phyloP scores from a whole-genome alignment of 495 filamentous ascomycete genomes.

The Echria macrotheca region DNA sequence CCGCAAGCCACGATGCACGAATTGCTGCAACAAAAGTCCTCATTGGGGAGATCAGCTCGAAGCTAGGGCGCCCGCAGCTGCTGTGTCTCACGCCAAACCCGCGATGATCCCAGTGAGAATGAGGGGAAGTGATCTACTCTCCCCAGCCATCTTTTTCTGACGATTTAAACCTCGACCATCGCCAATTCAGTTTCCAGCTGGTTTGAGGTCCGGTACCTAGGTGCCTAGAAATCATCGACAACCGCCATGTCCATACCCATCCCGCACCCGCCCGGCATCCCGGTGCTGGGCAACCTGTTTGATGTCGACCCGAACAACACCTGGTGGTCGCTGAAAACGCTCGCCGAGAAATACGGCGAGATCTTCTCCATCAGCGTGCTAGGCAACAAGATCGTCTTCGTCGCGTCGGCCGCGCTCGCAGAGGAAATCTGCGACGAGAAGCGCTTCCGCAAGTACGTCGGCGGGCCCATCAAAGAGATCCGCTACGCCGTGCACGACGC shows the following conservation, averaged over 20 bases:
- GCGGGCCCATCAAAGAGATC: slow-evolving; percentile 49
- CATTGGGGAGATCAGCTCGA: too few species aligned
- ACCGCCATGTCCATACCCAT: slow-evolving; percentile 49
- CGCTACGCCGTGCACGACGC: slow-evolving; percentile 56
- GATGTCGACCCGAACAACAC: slow-evolving; percentile 58
- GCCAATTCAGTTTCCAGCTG: too few species aligned
- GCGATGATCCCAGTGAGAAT: too few species aligned
- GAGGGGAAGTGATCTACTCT: too few species aligned
- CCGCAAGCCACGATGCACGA: too few species aligned
- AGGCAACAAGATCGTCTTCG: slow-evolving; percentile 37
- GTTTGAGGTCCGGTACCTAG: too few species aligned
- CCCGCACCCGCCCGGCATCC: slow-evolving; percentile 61
- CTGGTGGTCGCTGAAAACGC: slow-evolving; percentile 55
- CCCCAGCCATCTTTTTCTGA: too few species aligned
- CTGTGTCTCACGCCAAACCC: too few species aligned
- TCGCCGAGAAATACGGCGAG: slow-evolving; percentile 59
- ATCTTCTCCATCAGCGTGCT: slow-evolving; percentile 63
- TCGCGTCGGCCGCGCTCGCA: slow-evolving; percentile 50
- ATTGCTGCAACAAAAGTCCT: too few species aligned
- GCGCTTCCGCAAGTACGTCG: slow-evolving; percentile 59
- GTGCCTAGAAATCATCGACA: too few species aligned
- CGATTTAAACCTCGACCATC: too few species aligned
- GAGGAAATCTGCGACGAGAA: slow-evolving; percentile 65
- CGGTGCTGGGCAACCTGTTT: slow-evolving; percentile 63
- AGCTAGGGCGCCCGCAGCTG: too few species aligned